These are phyloP conservation scores for Dactylellina parvicollis DNA, from an alignment of 2,329 filamentous ascomycete genomes.

Conservation along the genomic window DNA sequence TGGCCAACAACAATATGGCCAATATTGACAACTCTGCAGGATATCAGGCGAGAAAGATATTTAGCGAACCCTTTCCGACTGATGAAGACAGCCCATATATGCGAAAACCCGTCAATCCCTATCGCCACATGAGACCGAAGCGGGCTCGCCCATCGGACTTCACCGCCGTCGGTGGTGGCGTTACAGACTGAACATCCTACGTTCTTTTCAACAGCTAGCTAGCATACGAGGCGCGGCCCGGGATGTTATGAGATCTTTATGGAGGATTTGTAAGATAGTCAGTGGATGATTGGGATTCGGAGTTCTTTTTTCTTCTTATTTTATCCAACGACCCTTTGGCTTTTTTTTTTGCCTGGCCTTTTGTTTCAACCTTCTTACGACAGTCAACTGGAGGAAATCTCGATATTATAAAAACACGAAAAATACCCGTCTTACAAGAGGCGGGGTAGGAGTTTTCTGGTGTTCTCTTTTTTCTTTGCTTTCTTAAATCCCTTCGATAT, in stretches of 20 bases:
- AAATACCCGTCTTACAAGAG: neutral
- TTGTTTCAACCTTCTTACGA: constrained; percentile 13
- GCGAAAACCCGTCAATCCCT: constrained; percentile 92
- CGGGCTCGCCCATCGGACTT: constrained; percentile 86
- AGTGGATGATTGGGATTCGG: constrained; percentile 26
- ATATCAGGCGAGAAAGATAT: constrained; percentile 69
- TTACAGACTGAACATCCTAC: constrained; percentile 32
- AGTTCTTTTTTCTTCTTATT: constrained; percentile 24
- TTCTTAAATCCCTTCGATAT: constrained; percentile 5
- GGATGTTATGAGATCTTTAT: neutral
- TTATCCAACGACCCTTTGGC: constrained; percentile 1
- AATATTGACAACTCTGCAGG: constrained; percentile 2
- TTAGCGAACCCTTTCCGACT: constrained; percentile 68
- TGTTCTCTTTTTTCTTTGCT: constrained; percentile 5
- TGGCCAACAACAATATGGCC: constrained; percentile 8
- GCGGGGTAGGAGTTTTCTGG: constrained; percentile 30
- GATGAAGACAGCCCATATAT: constrained; percentile 93
- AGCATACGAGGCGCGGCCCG: neutral
- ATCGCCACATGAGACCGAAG: constrained; percentile 82
- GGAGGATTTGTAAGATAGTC: constrained; percentile 43
- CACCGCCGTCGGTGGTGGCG: constrained; percentile 56
- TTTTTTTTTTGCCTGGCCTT: constrained; percentile 21
- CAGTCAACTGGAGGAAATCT: constrained; percentile 14
- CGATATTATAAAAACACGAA: constrained; percentile 11
- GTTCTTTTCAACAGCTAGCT: neutral